Evolutionary conservation across 805 yeast species (phyloP), one percentile per base, ranked within the genome.

Genomic region (Ogataea allantospora): DNA sequence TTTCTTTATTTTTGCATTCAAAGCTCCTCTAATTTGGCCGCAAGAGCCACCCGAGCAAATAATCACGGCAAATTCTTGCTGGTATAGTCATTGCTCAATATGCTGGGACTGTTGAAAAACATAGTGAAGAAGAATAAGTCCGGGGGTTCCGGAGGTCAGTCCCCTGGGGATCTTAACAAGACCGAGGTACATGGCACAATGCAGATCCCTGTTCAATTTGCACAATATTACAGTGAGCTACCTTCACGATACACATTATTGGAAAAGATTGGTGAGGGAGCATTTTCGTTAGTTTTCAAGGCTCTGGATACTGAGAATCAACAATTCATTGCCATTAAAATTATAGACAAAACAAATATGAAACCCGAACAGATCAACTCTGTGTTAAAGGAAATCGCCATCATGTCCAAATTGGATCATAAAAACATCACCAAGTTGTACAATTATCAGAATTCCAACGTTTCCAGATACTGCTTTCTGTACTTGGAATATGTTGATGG

Each of bases 231-330:
- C 42, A 13, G 35, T 0, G 67, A 62, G 23, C 38, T 62, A 11
- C 49, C 58, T 4, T 16, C 38, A 3, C 39, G 65, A 13, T 64
- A 62, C 44, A 27, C 42, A 5, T 21, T 64, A 9, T 30, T 47
- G 7, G 58, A 54, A 15, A 57, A 60, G 42, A 64, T 83, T 12
- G 91, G 93, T 1, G 89, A 83, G 55, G 98, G 98, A 7, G 97
- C 97, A 0, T 89, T 91, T 57, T 86, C 95, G 3, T 72, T 76
- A 9, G 98, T 91, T 4, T 86, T 79, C 65, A 79, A 75, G 55
- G 95, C 95, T 0, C 55, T 66, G 11, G 80, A 81, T 50, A 47
- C 62, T 3, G 48, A 48, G 8, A 56, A 68, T 5, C 58, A 71
- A 33, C 60, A 63, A 24, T 42, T 50, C 6, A 80, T 86, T 11